phyloP scores from a whole-genome alignment of 345 rosid genomes.

The Brassica cretica region DNA sequence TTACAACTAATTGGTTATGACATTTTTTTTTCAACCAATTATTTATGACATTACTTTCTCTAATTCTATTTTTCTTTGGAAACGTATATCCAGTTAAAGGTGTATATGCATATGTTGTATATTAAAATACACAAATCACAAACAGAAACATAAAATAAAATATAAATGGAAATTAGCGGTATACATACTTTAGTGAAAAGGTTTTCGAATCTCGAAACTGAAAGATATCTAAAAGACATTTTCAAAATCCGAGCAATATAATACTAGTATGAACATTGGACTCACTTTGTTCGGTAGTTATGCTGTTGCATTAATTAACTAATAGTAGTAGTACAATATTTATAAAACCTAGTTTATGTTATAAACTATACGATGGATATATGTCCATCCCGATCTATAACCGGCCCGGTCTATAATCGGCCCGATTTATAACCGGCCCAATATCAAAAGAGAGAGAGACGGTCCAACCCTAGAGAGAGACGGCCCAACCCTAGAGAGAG shows the following conservation, averaged over 20 bases:
- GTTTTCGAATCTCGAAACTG: slow-evolving; percentile 32
- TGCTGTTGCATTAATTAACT: slow-evolving; percentile 25
- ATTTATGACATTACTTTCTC: background rate
- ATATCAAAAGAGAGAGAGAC: too few species aligned
- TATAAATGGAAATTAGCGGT: background rate
- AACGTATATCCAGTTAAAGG: background rate
- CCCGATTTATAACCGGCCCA: too few species aligned
- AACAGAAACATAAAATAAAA: background rate
- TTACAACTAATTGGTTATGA: background rate
- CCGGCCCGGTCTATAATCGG: too few species aligned
- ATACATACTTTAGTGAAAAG: background rate
- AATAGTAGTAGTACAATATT: background rate
- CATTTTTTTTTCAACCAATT: too few species aligned
- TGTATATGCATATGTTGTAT: background rate
- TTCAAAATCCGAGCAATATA: slow-evolving; percentile 24
- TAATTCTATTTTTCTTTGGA: background rate
- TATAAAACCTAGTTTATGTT: slow-evolving; percentile 24
- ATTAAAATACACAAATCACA: background rate
- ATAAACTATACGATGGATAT: too few species aligned
- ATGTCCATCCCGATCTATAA: background rate
- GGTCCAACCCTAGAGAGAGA: too few species aligned
- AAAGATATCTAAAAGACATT: slow-evolving; percentile 20
- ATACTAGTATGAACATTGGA: slow-evolving; percentile 19
- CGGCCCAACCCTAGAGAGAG: too few species aligned
- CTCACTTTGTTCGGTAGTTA: slow-evolving; percentile 35